Evolutionary conservation across 306 rosid genomes (phyloP).

Genomic region (Cotoneaster glaucophyllus): DNA sequence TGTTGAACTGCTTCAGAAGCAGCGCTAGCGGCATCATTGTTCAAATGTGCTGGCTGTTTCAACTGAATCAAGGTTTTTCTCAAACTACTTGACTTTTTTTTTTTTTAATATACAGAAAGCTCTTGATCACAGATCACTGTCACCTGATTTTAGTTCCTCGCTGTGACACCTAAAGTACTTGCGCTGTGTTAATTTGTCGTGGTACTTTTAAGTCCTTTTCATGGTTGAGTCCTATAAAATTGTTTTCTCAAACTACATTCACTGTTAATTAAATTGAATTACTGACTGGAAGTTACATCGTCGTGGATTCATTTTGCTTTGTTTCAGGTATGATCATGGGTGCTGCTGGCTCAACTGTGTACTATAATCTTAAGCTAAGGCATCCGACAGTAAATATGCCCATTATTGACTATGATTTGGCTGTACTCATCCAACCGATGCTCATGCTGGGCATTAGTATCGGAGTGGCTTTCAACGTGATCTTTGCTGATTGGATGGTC

Average conservation of each 20-base stretch:
- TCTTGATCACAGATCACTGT: background rate
- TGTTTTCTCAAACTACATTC: background rate
- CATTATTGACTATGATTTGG: conserved; percentile 86
- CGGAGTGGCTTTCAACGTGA: conserved; percentile 78
- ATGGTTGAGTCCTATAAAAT: background rate
- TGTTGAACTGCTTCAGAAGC: background rate
- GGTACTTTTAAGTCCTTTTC: conserved; percentile 1
- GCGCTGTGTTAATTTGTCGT: background rate
- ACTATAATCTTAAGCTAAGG: conserved; percentile 72
- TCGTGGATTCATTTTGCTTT: background rate
- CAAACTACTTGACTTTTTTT: background rate
- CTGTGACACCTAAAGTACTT: background rate
- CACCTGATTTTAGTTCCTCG: background rate
- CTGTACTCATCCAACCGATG: conserved; percentile 86
- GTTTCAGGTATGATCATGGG: conserved; percentile 92
- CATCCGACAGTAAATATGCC: conserved; percentile 72
- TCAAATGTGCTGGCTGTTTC: background rate
- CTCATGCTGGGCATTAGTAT: conserved; percentile 93
- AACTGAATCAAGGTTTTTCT: background rate
- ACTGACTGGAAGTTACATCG: background rate
- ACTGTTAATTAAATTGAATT: background rate
- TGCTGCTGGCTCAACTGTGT: conserved; percentile 71
- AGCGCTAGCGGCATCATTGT: background rate
- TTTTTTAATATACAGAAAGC: background rate
- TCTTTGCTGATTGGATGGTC: conserved; percentile 91